These are phyloP conservation scores for Fonsecaea pugnacius DNA, from an alignment of 2,329 filamentous ascomycete species.

Conservation along the genomic window DNA sequence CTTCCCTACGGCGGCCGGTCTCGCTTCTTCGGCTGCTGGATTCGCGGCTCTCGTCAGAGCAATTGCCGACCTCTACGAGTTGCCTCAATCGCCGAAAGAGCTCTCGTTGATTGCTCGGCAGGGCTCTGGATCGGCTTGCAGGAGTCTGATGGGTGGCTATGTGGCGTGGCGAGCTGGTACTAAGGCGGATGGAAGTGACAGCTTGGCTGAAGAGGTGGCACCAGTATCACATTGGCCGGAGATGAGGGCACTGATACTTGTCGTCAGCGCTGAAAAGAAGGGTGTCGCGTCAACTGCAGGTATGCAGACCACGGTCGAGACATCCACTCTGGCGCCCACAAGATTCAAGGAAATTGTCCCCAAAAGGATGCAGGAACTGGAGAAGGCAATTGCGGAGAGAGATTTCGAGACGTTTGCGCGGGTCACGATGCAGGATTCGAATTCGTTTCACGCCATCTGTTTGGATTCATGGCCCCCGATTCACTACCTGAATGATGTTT, in stretches of 20 bases:
- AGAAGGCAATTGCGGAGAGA: conserved; percentile 73
- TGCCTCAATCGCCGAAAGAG: conserved; percentile 78
- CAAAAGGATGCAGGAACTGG: conserved; percentile 80
- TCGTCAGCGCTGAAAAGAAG: conserved; percentile 93
- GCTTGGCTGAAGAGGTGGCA: conserved; percentile 83
- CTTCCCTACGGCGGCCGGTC: conserved; percentile 94
- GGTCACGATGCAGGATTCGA: conserved; percentile 95
- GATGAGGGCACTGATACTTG: conserved; percentile 90
- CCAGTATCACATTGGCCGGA: conserved; percentile 89
- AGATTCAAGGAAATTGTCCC: conserved; percentile 79
- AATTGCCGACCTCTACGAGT: conserved; percentile 87
- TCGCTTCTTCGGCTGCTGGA: conserved; percentile 63
- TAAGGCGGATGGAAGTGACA: conserved; percentile 79
- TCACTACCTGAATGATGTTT: conserved; percentile 97
- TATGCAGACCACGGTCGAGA: conserved; percentile 96
- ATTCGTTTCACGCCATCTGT: conserved; percentile 94
- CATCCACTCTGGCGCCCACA: conserved; percentile 81
- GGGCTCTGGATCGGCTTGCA: conserved; percentile 91
- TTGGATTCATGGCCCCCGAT: conserved; percentile 96
- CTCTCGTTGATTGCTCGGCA: conserved; percentile 89
- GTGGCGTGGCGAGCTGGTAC: conserved; percentile 89
- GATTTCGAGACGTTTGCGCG: conserved; percentile 88
- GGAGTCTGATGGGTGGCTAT: conserved; percentile 84
- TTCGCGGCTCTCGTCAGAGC: conserved; percentile 69
- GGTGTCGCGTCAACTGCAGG: conserved; percentile 88